Percentiles rank a stretch among this genome's conserved stretches.
Evolutionary conservation across 2,329 filamentous ascomycete genomes (phyloP).

Genomic region (Aspergillus novoparasiticus): DNA sequence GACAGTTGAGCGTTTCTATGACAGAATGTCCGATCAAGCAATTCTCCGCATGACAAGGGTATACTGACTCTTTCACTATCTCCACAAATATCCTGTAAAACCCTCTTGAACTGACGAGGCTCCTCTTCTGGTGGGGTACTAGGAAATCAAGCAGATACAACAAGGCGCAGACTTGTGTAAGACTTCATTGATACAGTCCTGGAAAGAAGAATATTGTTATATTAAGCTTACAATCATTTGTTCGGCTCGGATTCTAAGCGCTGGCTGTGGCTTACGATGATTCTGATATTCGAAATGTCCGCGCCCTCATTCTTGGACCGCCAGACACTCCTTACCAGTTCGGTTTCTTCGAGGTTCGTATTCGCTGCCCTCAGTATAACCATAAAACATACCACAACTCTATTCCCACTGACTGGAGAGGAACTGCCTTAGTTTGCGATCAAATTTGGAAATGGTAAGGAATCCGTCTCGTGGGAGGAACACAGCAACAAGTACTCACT

Average conservation of each 20-base stretch:
- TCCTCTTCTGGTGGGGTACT: constrained; percentile 15
- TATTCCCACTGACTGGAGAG: constrained; percentile 2
- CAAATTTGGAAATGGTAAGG: constrained; percentile 73
- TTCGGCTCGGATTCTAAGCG: constrained; percentile 54
- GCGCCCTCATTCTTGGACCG: constrained; percentile 85
- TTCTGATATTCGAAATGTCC: constrained; percentile 83
- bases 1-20: neutral
- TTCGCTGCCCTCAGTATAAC: neutral
- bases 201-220: neutral
- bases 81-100: neutral
- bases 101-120: constrained; percentile 18
- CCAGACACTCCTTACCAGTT: constrained; percentile 96
- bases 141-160: constrained; percentile 87
- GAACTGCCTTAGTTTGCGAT: constrained; percentile 64
- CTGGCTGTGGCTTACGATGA: constrained; percentile 87
- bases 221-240: constrained; percentile 16
- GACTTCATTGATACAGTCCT: constrained; percentile 31
- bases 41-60: constrained; percentile 87
- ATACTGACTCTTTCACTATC: constrained; percentile 31
- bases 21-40: constrained; percentile 75
- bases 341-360: constrained; percentile 86
- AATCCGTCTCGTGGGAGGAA: neutral
- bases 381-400: neutral
- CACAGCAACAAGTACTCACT: neutral
- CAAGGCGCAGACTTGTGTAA: constrained; percentile 80